Percentiles rank a stretch among this genome's conserved stretches.
Conservation (phyloP, 176 grass and related monocot species). For the Musa schizocarpa region DNA sequence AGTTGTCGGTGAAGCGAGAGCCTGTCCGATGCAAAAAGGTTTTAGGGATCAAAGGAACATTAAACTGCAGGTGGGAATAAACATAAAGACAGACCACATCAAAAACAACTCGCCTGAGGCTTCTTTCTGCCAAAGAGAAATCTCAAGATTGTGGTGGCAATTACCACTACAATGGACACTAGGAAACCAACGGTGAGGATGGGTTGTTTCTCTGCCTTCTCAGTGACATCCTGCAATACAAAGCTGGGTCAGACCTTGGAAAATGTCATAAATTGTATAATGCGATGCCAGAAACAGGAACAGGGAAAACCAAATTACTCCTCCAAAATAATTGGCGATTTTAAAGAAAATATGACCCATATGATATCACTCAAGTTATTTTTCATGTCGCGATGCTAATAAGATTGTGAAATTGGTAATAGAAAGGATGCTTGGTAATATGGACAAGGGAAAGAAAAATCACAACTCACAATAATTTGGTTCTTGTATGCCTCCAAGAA, state of each 20-base stretch:
- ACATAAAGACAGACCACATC: neutral
- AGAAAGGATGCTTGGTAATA: neutral
- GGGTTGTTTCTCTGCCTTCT: constrained; percentile 92
- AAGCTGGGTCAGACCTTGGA: no score
- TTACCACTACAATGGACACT: constrained; percentile 41
- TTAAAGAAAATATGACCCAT: no score
- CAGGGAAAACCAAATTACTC: no score
- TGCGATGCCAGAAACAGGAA: no score
- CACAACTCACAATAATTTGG: constrained; percentile 75
- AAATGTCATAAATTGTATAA: no score
- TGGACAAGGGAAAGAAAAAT: neutral
- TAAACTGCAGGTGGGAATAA: neutral
- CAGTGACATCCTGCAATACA: constrained; percentile 56
- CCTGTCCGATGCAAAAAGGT: neutral
- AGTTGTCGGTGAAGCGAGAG: constrained; percentile 24
- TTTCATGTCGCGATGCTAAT: no score
- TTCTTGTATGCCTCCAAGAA: constrained; percentile 84
- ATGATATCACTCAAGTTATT: no score
- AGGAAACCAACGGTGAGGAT: constrained; percentile 73
- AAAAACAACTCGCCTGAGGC: constrained; percentile 33
- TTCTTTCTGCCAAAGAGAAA: constrained; percentile 67
- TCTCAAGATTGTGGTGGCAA: constrained; percentile 49
- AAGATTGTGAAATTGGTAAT: no score
- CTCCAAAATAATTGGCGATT: no score
- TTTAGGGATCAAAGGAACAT: neutral